Conservation (phyloP, 352 stramenopile genomes). For the Phytopythium mirpurense region DNA sequence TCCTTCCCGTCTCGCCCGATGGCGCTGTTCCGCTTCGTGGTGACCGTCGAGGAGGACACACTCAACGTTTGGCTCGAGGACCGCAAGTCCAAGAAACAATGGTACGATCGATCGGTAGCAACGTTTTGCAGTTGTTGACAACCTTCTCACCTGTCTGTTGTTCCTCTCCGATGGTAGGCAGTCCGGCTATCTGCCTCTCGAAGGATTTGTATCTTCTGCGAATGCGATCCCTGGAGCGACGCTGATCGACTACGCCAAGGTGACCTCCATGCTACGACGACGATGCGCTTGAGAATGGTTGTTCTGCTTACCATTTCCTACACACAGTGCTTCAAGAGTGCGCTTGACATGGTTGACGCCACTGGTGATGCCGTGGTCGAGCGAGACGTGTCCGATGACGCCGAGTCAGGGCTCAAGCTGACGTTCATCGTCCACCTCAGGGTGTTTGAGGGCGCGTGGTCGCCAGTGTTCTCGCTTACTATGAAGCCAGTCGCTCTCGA, state of each 20-base stretch:
- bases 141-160: not conserved
- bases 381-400: not conserved
- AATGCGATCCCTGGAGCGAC: not conserved
- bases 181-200: not conserved
- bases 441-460: not conserved
- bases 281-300: too few relatives aligned
- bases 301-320: too few relatives aligned
- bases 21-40: not conserved
- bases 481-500: not conserved
- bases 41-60: conserved; percentile 2
- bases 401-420: not conserved
- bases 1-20: not conserved
- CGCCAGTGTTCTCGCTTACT: not conserved
- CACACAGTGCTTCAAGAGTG: not conserved
- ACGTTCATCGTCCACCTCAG: not conserved
- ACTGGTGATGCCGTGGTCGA: not conserved
- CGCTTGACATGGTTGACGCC: not conserved
- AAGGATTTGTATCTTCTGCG: not conserved
- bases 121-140: not conserved
- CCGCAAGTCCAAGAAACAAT: conserved; percentile 7
- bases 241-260: not conserved
- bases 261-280: too few relatives aligned
- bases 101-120: not conserved
- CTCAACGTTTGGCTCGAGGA: conserved; percentile 11
- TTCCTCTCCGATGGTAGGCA: not conserved